These are phyloP conservation scores for Vitis hybrid DNA, from an alignment of 177 flowering plant genomes.

Conservation along the genomic window DNA sequence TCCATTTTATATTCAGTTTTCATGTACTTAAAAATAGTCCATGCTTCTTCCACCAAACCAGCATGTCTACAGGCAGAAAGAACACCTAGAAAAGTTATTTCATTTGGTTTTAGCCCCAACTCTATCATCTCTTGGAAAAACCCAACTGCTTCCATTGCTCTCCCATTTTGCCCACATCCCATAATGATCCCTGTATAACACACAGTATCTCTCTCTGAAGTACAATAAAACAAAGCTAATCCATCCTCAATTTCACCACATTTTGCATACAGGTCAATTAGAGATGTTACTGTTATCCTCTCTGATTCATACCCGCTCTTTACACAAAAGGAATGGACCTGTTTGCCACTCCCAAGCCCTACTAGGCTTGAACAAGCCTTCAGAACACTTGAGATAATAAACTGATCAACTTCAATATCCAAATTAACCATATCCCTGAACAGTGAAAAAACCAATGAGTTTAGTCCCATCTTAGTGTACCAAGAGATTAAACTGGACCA, in stretches of 20 bases:
- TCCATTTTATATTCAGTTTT: conserved; percentile 18
- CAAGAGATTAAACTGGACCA: conserved; percentile 32
- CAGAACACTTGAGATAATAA: conserved; percentile 22
- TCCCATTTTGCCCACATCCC: conserved; percentile 33
- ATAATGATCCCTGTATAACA: conserved; percentile 37
- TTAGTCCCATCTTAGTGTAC: conserved; percentile 18
- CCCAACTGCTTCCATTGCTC: conserved; percentile 23
- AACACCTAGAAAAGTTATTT: conserved; percentile 47
- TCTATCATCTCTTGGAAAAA: conserved; percentile 23
- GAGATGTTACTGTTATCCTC: conserved; percentile 24
- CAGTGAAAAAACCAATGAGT: conserved; percentile 18
- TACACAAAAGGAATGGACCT: conserved; percentile 28
- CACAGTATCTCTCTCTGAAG: conserved; percentile 20
- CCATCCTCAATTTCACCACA: conserved; percentile 33
- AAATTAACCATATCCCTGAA: conserved; percentile 22
- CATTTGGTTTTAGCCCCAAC: conserved; percentile 42
- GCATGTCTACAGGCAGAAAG: conserved; percentile 58
- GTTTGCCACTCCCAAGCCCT: conserved; percentile 29
- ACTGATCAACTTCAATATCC: conserved; percentile 23
- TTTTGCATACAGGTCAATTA: conserved; percentile 32
- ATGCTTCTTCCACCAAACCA: conserved; percentile 44
- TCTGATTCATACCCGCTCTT: conserved; percentile 30
- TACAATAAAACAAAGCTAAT: conserved; percentile 13
- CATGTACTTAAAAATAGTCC: conserved; percentile 28
- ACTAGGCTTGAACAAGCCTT: conserved; percentile 31